Conservation (phyloP, 202 grass and related monocot genomes). For the Miscanthus sacchariflorus region DNA sequence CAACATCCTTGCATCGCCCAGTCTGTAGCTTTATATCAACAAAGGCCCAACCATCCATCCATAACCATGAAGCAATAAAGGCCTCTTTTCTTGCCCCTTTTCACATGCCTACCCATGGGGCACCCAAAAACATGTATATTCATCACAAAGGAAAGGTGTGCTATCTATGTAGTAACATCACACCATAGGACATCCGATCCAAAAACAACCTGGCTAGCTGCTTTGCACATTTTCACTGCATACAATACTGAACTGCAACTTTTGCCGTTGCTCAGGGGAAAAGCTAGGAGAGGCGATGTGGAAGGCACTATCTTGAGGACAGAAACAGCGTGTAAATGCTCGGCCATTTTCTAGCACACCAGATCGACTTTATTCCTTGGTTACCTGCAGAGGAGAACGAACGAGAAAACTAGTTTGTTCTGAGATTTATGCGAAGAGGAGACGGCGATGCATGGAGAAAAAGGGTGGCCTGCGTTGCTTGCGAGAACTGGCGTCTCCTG, state of each 20-base stretch:
- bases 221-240: background rate
- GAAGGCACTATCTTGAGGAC: slow-evolving; percentile 68
- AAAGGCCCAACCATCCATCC: slow-evolving; percentile 32
- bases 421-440: slow-evolving; percentile 11
- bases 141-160: background rate
- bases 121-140: slow-evolving; percentile 34
- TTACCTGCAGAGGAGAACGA: slow-evolving; percentile 33
- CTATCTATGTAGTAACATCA: background rate
- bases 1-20: slow-evolving; percentile 35
- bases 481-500: slow-evolving; percentile 12
- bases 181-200: slow-evolving; percentile 18
- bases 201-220: slow-evolving; percentile 29
- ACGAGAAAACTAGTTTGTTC: background rate
- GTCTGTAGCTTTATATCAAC: slow-evolving; percentile 60
- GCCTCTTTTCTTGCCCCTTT: slow-evolving; percentile 46
- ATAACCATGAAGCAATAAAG: slow-evolving; percentile 38
- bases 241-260: slow-evolving; percentile 27
- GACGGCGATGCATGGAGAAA: background rate
- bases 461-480: slow-evolving; percentile 12
- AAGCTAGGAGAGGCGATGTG: slow-evolving; percentile 65
- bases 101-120: slow-evolving; percentile 37
- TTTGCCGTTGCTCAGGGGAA: slow-evolving; percentile 50
- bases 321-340: slow-evolving; percentile 55
- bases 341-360: slow-evolving; percentile 48
- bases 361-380: slow-evolving; percentile 54